These are phyloP conservation scores for Fusarium cyanostomum DNA, from an alignment of 2,329 filamentous ascomycete genomes.

Conservation along the genomic window DNA sequence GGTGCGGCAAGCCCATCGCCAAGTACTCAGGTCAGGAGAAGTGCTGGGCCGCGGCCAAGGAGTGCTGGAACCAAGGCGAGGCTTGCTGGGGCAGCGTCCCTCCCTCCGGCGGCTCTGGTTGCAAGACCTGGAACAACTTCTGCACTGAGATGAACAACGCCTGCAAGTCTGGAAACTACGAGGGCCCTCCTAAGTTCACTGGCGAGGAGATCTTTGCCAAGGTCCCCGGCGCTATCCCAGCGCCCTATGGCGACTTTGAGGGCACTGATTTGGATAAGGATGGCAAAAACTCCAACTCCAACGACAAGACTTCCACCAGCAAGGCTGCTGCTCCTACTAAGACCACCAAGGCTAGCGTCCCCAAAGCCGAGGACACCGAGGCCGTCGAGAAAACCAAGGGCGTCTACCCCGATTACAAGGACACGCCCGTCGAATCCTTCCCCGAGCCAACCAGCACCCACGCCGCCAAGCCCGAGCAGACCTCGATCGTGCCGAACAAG, in stretches of 20 bases:
- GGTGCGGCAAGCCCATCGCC: slow-evolving; percentile 72
- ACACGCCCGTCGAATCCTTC: slow-evolving; percentile 14
- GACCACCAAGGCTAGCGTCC: slow-evolving; percentile 9
- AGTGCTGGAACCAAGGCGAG: slow-evolving; percentile 68
- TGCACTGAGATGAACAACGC: slow-evolving; percentile 60
- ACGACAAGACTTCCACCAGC: slow-evolving; percentile 11
- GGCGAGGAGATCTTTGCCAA: slow-evolving; percentile 47
- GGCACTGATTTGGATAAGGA: slow-evolving; percentile 25
- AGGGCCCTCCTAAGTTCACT: slow-evolving; percentile 58
- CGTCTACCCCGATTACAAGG: slow-evolving; percentile 12
- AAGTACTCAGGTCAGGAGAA: slow-evolving; percentile 62
- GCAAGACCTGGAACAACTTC: slow-evolving; percentile 69
- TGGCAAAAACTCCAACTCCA: slow-evolving; percentile 18
- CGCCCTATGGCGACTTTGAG: slow-evolving; percentile 42
- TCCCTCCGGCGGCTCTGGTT: slow-evolving; percentile 68
- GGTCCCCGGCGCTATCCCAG: slow-evolving; percentile 48
- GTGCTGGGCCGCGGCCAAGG: slow-evolving; percentile 67
- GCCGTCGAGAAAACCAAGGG: slow-evolving; percentile 21
- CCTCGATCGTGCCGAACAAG: slow-evolving; percentile 15
- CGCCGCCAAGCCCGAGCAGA: slow-evolving; percentile 26
- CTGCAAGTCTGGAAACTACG: slow-evolving; percentile 55
- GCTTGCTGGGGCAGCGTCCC: slow-evolving; percentile 68
- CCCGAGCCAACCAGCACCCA: slow-evolving; percentile 12
- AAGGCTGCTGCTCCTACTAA: slow-evolving; percentile 9
- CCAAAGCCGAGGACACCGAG: slow-evolving; percentile 14